Percentiles rank a stretch among this genome's conserved stretches.
Evolutionary conservation across 345 rosid genomes (phyloP).

Genomic region (Theobroma cacao): DNA sequence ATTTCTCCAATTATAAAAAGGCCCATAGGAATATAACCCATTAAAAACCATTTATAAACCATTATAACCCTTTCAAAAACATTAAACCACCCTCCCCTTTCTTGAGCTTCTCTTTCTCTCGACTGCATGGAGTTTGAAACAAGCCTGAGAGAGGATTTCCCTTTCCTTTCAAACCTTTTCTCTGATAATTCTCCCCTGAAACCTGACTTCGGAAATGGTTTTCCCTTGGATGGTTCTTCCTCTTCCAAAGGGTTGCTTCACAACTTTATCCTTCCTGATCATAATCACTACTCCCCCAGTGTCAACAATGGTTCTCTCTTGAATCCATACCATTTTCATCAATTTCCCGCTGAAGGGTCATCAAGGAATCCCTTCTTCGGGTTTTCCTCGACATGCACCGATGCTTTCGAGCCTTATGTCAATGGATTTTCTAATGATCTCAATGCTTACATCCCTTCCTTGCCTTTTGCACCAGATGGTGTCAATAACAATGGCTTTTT

Average conservation of each 20-base stretch:
- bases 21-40: not conserved
- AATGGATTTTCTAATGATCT: not conserved
- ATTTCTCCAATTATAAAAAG: not conserved
- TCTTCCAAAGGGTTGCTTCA: slow-evolving; percentile 18
- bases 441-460: not conserved
- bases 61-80: not conserved
- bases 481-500: slow-evolving; percentile 4
- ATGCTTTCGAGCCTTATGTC: slow-evolving; percentile 6
- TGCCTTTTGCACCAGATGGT: not conserved
- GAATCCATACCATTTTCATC: slow-evolving; percentile 16
- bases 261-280: slow-evolving; percentile 8
- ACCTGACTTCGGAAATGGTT: slow-evolving; percentile 14
- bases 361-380: slow-evolving; percentile 16
- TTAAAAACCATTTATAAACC: not conserved
- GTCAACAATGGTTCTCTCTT: not conserved
- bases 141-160: slow-evolving; percentile 37
- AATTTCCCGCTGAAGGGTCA: slow-evolving; percentile 15
- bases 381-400: slow-evolving; percentile 13
- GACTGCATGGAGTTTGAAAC: slow-evolving; percentile 46
- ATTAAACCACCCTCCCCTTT: slow-evolving; percentile 6
- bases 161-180: slow-evolving; percentile 17
- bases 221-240: not conserved
- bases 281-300: not conserved
- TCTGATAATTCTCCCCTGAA: not conserved
- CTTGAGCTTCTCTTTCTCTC: not conserved